Conservation (phyloP, 208 protist species). For the Acanthamoeba lenticulata region DNA sequence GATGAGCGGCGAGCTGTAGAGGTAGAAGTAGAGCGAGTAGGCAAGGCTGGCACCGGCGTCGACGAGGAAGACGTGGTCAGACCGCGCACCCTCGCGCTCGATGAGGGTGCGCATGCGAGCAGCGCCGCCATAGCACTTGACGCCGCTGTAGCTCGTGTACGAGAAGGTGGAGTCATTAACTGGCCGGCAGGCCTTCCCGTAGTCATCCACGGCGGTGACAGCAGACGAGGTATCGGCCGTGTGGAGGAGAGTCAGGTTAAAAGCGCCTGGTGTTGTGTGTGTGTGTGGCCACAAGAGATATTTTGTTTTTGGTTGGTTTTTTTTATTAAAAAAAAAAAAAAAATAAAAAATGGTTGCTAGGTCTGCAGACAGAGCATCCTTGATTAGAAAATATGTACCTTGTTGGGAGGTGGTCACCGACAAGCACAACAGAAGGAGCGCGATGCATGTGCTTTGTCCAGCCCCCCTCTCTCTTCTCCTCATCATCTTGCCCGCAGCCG, state of each 20-base stretch:
- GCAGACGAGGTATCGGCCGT: background rate
- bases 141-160: background rate
- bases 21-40: background rate
- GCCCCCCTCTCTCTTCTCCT: too few species aligned
- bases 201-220: background rate
- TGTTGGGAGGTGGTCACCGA: too few species aligned
- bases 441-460: too few species aligned
- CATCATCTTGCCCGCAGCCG: too few species aligned
- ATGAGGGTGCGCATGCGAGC: constrained; percentile 7
- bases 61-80: background rate
- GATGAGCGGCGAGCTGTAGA: constrained; percentile 17
- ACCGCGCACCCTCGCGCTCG: background rate
- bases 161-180: background rate
- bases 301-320: too few species aligned
- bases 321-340: too few species aligned
- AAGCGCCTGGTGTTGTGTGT: background rate
- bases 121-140: constrained; percentile 1
- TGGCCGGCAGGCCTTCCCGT: background rate
- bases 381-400: too few species aligned
- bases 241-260: constrained; percentile 49
- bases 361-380: too few species aligned
- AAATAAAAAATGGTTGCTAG: too few species aligned
- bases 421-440: too few species aligned
- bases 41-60: background rate
- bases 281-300: too few species aligned